phyloP scores from a whole-genome alignment of 179 eudicot species.

The Sideroxylon spinosum region DNA sequence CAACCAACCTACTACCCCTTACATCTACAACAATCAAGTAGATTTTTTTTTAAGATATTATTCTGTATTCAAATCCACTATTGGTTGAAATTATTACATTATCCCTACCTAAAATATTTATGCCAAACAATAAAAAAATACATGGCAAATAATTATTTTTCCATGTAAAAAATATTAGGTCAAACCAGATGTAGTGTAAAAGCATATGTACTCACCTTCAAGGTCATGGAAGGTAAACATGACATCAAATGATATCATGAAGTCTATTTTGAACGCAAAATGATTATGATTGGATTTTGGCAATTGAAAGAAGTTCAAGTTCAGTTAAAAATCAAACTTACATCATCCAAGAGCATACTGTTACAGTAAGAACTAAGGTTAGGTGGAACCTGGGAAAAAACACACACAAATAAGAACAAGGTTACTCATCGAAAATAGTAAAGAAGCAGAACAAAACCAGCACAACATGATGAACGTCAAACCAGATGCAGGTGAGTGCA shows the following conservation, averaged over 20 bases:
- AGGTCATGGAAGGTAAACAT: neutral
- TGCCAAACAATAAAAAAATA: neutral
- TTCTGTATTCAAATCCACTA: neutral
- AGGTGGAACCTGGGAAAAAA: conserved; percentile 35
- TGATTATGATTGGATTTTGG: neutral
- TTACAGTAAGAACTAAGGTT: conserved; percentile 71
- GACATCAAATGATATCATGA: neutral
- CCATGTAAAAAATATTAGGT: neutral
- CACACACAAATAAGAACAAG: neutral
- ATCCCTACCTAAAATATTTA: neutral
- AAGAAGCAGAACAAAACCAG: conserved; percentile 39
- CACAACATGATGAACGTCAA: conserved; percentile 19
- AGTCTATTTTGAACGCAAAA: neutral
- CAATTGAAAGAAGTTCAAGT: neutral
- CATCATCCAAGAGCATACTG: conserved; percentile 99
- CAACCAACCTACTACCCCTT: neutral
- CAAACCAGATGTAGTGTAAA: neutral
- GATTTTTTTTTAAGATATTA: neutral
- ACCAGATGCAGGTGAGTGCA: neutral
- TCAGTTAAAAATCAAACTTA: conserved; percentile 35
- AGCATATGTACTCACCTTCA: neutral
- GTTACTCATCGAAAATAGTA: neutral
- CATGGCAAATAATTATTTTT: neutral
- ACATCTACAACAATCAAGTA: too few relatives aligned
- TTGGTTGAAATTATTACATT: neutral